Percentiles rank a stretch among this genome's conserved stretches.
These are phyloP conservation scores for Populus pruinosa DNA, from an alignment of 345 rosid species.

Conservation along the genomic window DNA sequence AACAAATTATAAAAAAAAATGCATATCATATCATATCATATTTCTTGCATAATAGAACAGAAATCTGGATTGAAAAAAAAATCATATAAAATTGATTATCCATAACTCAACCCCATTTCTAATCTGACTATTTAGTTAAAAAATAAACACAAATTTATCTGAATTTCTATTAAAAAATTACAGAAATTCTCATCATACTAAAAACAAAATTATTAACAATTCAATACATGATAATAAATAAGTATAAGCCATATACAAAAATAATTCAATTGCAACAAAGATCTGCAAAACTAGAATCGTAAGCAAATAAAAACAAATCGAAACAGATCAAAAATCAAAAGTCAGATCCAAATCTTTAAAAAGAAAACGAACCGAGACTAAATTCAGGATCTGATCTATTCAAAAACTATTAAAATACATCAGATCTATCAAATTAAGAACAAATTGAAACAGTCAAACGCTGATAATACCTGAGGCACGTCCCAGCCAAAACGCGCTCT, in stretches of 20 bases:
- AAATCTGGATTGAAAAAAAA: not conserved
- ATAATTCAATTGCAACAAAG: not conserved
- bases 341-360: not conserved
- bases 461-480: slow-evolving; percentile 50
- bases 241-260: not conserved
- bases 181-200: not conserved
- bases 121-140: not conserved
- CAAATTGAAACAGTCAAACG: not conserved
- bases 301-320: not conserved
- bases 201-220: not conserved
- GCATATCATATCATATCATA: not conserved
- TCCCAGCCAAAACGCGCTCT: slow-evolving; percentile 94
- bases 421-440: slow-evolving; percentile 9
- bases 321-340: not conserved
- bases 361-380: not conserved
- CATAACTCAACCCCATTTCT: no score
- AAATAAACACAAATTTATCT: not conserved
- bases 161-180: not conserved
- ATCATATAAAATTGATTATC: no score
- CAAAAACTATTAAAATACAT: not conserved
- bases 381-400: not conserved
- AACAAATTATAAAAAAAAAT: not conserved
- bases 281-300: not conserved
- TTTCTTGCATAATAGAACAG: not conserved
- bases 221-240: not conserved